Percentiles rank a stretch among this genome's conserved stretches.
phyloP scores from a whole-genome alignment of 768 basidiomycete species.

The Fistulinella prunicolor region DNA sequence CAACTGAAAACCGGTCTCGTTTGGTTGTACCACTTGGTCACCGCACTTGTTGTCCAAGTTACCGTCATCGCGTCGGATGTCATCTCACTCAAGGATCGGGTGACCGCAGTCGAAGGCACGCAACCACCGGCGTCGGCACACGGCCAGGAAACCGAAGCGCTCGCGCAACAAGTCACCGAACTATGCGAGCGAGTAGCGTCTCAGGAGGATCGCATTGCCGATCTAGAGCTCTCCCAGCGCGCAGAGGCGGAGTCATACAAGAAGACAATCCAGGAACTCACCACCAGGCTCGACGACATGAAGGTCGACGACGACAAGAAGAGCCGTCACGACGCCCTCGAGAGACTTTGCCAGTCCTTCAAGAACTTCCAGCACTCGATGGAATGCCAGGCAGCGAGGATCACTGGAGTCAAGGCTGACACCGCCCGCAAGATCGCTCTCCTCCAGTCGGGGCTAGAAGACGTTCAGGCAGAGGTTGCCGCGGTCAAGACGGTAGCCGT shows the following conservation, averaged over 20 bases:
- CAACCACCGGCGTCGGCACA: neutral
- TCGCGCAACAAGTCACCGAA: slow-evolving; percentile 7
- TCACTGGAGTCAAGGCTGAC: slow-evolving; percentile 16
- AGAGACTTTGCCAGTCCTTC: slow-evolving; percentile 3
- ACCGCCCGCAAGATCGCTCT: slow-evolving; percentile 14
- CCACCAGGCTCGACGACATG: slow-evolving; percentile 1
- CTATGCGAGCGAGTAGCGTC: slow-evolving; percentile 8
- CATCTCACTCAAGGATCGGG: slow-evolving; percentile 17
- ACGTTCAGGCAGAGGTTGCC: slow-evolving; percentile 7
- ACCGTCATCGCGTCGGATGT: slow-evolving; percentile 9
- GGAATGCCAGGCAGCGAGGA: slow-evolving; percentile 16
- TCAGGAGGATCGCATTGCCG: slow-evolving; percentile 13
- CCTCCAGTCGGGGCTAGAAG: slow-evolving; percentile 14
- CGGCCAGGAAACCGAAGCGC: slow-evolving; percentile 1
- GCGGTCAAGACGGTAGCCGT: slow-evolving; percentile 2
- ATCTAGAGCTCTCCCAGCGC: slow-evolving; percentile 8
- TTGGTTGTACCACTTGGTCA: slow-evolving; percentile 8
- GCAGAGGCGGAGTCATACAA: neutral
- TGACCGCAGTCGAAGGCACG: slow-evolving; percentile 11
- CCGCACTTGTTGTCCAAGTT: slow-evolving; percentile 3
- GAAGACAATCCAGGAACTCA: slow-evolving; percentile 14
- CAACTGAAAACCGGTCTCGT: slow-evolving; percentile 5
- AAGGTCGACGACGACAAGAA: slow-evolving; percentile 8
- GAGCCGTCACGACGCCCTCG: slow-evolving; percentile 1
- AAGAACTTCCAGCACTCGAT: neutral